A percentile compares a stretch with the other conserved stretches of the same genome.
Evolutionary conservation across 1,284 basidiomycete genomes (phyloP).

Genomic region (Cutaneotrichosporon daszewskae): DNA sequence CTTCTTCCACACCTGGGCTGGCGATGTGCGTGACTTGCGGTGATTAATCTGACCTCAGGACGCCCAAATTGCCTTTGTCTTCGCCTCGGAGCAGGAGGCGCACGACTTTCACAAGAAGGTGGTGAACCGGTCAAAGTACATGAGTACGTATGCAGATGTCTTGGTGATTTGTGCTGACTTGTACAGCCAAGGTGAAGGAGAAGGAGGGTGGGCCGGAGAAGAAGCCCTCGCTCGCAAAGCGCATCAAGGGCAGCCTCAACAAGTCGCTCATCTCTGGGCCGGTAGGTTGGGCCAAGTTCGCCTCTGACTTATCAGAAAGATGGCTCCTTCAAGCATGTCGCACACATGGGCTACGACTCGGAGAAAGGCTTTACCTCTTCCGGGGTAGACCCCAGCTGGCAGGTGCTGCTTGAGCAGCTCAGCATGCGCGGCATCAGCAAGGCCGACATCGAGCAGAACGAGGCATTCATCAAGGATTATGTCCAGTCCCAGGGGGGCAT

Average conservation of each 20-base stretch:
- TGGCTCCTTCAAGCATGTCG: slow-evolving; percentile 82
- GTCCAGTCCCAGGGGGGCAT: slow-evolving; percentile 57
- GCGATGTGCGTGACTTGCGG: slow-evolving; percentile 63
- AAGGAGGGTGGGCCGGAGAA: slow-evolving; percentile 18
- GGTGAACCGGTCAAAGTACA: slow-evolving; percentile 60
- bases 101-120: slow-evolving; percentile 87
- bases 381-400: slow-evolving; percentile 92
- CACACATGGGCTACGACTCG: slow-evolving; percentile 89
- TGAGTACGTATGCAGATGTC: slow-evolving; percentile 45
- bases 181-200: slow-evolving; percentile 40
- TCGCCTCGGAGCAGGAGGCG: slow-evolving; percentile 82
- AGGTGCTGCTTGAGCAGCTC: slow-evolving; percentile 66
- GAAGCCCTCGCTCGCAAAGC: slow-evolving; percentile 50
- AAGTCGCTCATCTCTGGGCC: slow-evolving; percentile 88
- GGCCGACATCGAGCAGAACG: slow-evolving; percentile 64
- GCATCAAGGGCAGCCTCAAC: slow-evolving; percentile 67
- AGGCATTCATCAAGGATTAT: slow-evolving; percentile 84
- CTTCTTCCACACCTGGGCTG: slow-evolving; percentile 89
- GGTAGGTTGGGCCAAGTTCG: slow-evolving; percentile 33
- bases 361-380: slow-evolving; percentile 79
- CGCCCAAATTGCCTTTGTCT: slow-evolving; percentile 70
- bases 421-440: slow-evolving; percentile 63
- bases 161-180: slow-evolving; percentile 1
- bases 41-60: slow-evolving; percentile 52
- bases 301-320: slow-evolving; percentile 37